A percentile compares a stretch with the other conserved stretches of the same genome.
Evolutionary conservation across 345 rosid genomes (phyloP).

Genomic region (Eucalyptus sp.): DNA sequence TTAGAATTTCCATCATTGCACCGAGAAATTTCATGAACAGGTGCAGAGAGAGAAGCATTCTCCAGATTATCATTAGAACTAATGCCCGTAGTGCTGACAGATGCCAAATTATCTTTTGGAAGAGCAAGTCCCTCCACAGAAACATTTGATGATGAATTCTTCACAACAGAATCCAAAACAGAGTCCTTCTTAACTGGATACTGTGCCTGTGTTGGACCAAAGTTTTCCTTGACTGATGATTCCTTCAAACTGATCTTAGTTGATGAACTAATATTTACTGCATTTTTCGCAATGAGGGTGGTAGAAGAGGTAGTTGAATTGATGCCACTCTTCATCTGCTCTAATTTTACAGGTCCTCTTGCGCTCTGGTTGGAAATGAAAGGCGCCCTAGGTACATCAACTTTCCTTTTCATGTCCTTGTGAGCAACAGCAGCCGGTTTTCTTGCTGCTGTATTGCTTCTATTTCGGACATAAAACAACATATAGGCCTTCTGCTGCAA

Average conservation of each 20-base stretch:
- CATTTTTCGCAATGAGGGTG: slow-evolving; percentile 11
- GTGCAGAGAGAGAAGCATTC: neutral
- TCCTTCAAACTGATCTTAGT: slow-evolving; percentile 7
- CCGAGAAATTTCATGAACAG: neutral
- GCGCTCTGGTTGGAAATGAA: slow-evolving; percentile 16
- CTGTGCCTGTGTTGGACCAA: neutral
- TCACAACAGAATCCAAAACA: neutral
- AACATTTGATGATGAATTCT: neutral
- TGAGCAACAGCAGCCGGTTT: slow-evolving; percentile 18
- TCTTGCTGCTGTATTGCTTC: slow-evolving; percentile 34
- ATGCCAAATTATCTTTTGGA: neutral
- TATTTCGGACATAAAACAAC: slow-evolving; percentile 93
- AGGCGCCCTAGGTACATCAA: slow-evolving; percentile 11
- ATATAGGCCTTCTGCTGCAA: slow-evolving; percentile 92
- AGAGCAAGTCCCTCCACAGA: neutral
- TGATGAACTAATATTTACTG: neutral
- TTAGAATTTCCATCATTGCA: slow-evolving; percentile 1
- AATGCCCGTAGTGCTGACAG: neutral
- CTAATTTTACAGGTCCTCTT: slow-evolving; percentile 14
- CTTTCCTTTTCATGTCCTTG: slow-evolving; percentile 35
- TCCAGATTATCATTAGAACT: neutral
- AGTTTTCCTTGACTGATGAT: slow-evolving; percentile 4
- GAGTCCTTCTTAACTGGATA: slow-evolving; percentile 12
- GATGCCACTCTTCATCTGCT: slow-evolving; percentile 8
- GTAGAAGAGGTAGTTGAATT: slow-evolving; percentile 4